Conservation (phyloP, 352 stramenopile species). For the Phytophthora sp. region DNA sequence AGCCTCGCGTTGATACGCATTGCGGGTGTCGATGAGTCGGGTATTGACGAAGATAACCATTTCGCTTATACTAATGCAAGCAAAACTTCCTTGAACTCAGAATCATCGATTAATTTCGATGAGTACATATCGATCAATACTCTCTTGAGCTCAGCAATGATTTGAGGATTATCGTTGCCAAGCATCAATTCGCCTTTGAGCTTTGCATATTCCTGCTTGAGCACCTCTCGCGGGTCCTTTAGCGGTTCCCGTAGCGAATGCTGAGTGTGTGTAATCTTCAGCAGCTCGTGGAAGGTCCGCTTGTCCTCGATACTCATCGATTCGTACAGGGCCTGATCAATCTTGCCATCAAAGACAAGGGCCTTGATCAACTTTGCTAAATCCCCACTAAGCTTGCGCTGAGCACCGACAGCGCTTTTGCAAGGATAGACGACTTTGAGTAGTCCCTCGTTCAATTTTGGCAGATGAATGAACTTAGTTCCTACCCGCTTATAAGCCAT, state of each 20-base stretch:
- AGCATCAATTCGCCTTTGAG: not conserved
- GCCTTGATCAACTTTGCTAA: not conserved
- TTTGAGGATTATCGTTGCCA: not conserved
- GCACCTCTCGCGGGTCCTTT: not conserved
- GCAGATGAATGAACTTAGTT: not conserved
- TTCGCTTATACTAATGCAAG: not conserved
- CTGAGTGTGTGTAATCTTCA: not conserved
- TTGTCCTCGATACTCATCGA: not conserved
- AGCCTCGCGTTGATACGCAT: not conserved
- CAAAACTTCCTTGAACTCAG: not conserved
- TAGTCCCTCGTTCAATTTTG: not conserved
- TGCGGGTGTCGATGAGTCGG: not conserved
- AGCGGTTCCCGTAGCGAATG: not conserved
- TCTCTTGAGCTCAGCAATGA: not conserved
- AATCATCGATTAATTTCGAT: not conserved
- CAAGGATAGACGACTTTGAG: not conserved
- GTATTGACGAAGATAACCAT: not conserved
- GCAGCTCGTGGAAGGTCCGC: not conserved
- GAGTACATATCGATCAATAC: not conserved
- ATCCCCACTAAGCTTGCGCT: not conserved
- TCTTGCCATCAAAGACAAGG: not conserved
- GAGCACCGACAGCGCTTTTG: not conserved
- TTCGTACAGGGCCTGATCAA: not conserved
- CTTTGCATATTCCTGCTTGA: not conserved
- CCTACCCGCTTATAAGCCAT: not conserved